Base-by-base conservation (phyloP, 1,284 basidiomycete genomes). In the Pisolithus thermaeus region DNA sequence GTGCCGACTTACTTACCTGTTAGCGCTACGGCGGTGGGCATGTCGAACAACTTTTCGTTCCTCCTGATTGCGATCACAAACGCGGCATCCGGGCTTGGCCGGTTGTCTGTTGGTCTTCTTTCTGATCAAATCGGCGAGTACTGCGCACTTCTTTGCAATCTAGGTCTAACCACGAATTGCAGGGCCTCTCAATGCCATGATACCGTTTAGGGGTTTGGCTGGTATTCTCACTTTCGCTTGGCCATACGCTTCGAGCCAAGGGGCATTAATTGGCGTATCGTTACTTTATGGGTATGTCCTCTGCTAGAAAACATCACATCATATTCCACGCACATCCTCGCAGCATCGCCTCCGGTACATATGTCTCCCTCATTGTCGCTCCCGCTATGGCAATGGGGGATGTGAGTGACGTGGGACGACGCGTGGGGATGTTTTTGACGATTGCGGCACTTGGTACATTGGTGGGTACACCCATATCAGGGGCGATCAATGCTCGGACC, bases 361-460 rank as follows among this genome's bases (percentile, higher is more conserved):
- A 79, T 52, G 75, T 79, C 7, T 77, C 79, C 1, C 68, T 84
- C 11, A 58, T 84, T 23, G 61, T 74, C 0, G 71, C 75, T 22
- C 84, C 86, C 2, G 70, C 80, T 38, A 77, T 84, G 54, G 69
- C 73, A 4, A 73, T 89, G 65, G 85, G 87, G 1, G 73, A 74
- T 0, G 70, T 74, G 2, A 67, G 68, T n/a, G 81, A 85, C 57
- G 73, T 84, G 6, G 84, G 84, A 30, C 70, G 78, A 35, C 74
- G 82, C 9, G 67, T 75, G 4, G 83, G 85, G 0, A 77, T 84
- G 69, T 73, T 76, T 39, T 70, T 82, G 64, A 79, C 74, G 6
- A 68, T 83, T 48, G 58, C 76, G 12, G 70, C 76, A 1, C 42
- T 78, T 27, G 76, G 77, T 9, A 71, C 73, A 0, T 59, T 79